Conservation (phyloP, 2,329 filamentous ascomycete species). For the Bimuria novae-zelandiae region DNA sequence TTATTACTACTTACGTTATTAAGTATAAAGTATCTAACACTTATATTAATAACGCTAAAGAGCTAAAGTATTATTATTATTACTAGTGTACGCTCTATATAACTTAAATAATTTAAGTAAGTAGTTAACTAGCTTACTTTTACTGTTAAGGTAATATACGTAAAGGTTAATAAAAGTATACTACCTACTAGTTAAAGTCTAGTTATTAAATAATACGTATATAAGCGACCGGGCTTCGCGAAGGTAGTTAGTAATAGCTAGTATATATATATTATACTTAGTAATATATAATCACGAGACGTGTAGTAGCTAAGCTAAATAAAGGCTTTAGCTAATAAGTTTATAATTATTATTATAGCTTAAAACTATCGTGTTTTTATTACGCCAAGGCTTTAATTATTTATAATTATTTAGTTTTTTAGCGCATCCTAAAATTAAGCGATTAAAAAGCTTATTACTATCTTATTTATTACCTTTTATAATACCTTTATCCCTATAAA, state of each 20-base stretch:
- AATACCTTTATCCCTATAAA: conserved; percentile 10
- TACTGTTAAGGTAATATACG: no score
- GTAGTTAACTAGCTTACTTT: no score
- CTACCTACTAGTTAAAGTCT: no score
- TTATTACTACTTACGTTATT: no score
- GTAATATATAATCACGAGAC: background rate
- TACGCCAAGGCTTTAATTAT: background rate
- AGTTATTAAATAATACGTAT: no score
- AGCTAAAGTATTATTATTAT: no score
- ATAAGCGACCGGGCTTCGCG: no score
- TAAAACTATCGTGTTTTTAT: background rate
- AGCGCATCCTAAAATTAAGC: background rate
- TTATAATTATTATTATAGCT: background rate
- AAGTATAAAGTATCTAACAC: no score
- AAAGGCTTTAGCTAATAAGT: background rate
- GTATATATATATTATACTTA: background rate
- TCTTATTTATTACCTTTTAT: conserved; percentile 9
- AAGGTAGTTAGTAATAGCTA: background rate
- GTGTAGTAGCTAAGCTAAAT: background rate
- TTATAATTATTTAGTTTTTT: background rate
- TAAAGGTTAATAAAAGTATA: no score
- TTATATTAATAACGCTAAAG: no score
- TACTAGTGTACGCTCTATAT: no score
- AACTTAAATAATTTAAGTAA: no score
- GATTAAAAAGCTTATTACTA: background rate